Conservation (phyloP, 2,329 filamentous ascomycete species). For the Alternaria sp. region DNA sequence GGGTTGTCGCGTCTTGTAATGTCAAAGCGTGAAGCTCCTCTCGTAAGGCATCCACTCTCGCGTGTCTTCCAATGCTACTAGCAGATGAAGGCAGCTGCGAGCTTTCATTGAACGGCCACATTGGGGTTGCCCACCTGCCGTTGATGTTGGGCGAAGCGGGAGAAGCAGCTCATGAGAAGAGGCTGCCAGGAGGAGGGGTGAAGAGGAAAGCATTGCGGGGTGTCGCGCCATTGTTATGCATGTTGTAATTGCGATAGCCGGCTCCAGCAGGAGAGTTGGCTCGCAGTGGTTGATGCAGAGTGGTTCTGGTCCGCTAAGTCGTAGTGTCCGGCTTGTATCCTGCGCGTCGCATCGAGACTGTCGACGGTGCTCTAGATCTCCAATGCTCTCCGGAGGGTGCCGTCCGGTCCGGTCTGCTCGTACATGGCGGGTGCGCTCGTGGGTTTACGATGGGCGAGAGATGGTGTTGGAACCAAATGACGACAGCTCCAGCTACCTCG, state of each 20-base stretch:
- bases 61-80: background rate
- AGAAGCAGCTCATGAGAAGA: background rate
- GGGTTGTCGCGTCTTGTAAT: background rate
- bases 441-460: background rate
- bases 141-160: background rate
- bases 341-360: background rate
- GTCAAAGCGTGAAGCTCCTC: background rate
- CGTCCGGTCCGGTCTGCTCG: background rate
- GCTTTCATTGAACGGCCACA: background rate
- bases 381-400: background rate
- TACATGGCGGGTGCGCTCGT: background rate
- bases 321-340: background rate
- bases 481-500: background rate
- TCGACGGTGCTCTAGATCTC: background rate
- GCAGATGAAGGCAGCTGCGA: background rate
- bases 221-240: background rate
- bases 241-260: background rate
- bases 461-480: background rate
- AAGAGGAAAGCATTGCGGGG: background rate
- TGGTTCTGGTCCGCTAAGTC: slow-evolving; percentile 9
- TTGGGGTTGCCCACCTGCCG: background rate
- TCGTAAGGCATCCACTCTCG: background rate
- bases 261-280: background rate
- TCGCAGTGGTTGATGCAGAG: slow-evolving; percentile 2
- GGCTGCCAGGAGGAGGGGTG: background rate